Evolutionary conservation across 441 rosid species (phyloP).

Genomic region (Pelargonium australe): DNA sequence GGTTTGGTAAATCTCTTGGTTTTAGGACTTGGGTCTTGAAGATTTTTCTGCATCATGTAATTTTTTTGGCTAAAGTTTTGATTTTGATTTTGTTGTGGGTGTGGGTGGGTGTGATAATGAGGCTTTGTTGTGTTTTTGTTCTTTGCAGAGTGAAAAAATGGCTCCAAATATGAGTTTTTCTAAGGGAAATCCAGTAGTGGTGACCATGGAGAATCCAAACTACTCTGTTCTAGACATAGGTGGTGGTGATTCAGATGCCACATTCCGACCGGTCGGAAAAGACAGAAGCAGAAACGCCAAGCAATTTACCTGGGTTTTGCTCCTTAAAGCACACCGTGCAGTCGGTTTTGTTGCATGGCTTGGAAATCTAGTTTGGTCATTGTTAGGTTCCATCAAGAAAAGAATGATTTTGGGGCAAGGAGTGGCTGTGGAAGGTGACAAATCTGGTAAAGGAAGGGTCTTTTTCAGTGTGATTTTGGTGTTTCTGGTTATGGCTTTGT

Average conservation of each 20-base stretch:
- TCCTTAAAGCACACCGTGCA: slow-evolving; percentile 81
- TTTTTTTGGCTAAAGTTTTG: too few species aligned
- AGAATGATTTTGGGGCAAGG: slow-evolving; percentile 59
- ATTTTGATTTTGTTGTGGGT: too few species aligned
- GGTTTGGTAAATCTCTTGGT: too few species aligned
- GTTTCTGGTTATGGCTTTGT: slow-evolving; percentile 44
- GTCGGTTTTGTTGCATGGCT: slow-evolving; percentile 79
- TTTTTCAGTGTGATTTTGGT: slow-evolving; percentile 51
- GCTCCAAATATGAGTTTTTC: slow-evolving; percentile 63
- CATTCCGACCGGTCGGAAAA: slow-evolving; percentile 74
- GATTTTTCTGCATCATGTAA: too few species aligned
- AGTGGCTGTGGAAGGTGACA: slow-evolving; percentile 54
- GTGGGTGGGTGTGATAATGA: too few species aligned
- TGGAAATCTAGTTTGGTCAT: slow-evolving; percentile 64
- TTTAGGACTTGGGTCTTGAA: too few species aligned
- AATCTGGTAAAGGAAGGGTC: slow-evolving; percentile 54
- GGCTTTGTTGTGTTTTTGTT: too few species aligned
- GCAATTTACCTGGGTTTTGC: slow-evolving; percentile 87
- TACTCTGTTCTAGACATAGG: slow-evolving; percentile 73
- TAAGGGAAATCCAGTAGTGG: slow-evolving; percentile 75
- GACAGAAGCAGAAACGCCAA: slow-evolving; percentile 79
- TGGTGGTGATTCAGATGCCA: slow-evolving; percentile 58
- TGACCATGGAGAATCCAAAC: slow-evolving; percentile 80
- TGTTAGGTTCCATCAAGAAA: slow-evolving; percentile 68
- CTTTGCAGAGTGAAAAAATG: slow-evolving; percentile 28